A percentile compares a stretch with the other conserved stretches of the same genome.
Conservation (phyloP, 2,329 filamentous ascomycete genomes). For the Seiridium cupressi region DNA sequence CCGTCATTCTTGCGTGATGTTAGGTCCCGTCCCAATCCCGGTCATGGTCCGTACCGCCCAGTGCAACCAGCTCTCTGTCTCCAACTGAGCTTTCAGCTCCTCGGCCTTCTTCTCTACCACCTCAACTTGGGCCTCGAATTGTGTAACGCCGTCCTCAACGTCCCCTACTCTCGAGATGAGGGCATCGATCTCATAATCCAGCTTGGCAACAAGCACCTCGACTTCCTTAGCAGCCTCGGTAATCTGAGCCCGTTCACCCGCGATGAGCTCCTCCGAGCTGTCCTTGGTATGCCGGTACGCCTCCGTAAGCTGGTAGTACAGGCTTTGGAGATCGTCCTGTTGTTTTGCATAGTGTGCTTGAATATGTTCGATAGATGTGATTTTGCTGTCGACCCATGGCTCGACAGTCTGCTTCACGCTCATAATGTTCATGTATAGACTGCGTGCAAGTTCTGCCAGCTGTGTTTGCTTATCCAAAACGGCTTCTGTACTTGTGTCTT, state of each 20-base stretch:
- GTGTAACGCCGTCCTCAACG: constrained; percentile 76
- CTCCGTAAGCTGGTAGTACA: constrained; percentile 71
- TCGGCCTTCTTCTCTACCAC: constrained; percentile 66
- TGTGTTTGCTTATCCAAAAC: constrained; percentile 14
- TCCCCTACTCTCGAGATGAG: constrained; percentile 81
- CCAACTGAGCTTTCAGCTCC: constrained; percentile 60
- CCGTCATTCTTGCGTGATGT: constrained; percentile 39
- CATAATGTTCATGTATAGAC: constrained; percentile 52
- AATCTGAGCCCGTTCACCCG: constrained; percentile 66
- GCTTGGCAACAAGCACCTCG: constrained; percentile 75
- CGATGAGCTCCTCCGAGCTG: constrained; percentile 66
- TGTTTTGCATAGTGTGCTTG: constrained; percentile 63
- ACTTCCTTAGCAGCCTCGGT: constrained; percentile 74
- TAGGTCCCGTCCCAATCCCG: constrained; percentile 59
- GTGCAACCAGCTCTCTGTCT: constrained; percentile 62
- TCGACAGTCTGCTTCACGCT: constrained; percentile 51
- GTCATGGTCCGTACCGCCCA: constrained; percentile 64
- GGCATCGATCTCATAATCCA: constrained; percentile 88
- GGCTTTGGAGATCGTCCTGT: constrained; percentile 60
- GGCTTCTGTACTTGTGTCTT: constrained; percentile 23
- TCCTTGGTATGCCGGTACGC: constrained; percentile 67
- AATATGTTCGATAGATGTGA: constrained; percentile 56
- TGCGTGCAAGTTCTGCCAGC: constrained; percentile 52
- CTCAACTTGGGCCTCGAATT: constrained; percentile 76
- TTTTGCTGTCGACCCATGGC: constrained; percentile 60